These are phyloP conservation scores for Penicillium sp. DNA, from an alignment of 2,329 filamentous ascomycete genomes.

Conservation along the genomic window DNA sequence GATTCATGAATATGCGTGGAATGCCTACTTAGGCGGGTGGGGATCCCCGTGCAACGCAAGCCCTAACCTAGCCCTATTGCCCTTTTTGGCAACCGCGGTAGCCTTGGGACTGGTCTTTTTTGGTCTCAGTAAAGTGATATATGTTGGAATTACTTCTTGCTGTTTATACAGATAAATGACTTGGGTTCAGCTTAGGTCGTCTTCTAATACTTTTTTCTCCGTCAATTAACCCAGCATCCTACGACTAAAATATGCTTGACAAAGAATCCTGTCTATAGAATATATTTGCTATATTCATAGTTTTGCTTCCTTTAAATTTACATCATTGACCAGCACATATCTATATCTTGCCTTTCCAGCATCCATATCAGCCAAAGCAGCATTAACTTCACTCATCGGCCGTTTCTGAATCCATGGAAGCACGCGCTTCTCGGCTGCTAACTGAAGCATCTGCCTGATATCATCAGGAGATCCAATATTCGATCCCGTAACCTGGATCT, in stretches of 20 bases:
- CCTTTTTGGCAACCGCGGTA: no score
- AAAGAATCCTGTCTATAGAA: neutral
- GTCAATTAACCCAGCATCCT: no score
- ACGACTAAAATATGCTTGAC: neutral
- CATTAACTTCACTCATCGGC: conserved; percentile 42
- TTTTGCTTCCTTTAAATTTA: conserved; percentile 22
- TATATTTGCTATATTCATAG: conserved; percentile 11
- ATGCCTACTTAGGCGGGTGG: no score
- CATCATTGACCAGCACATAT: conserved; percentile 43
- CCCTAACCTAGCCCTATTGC: no score
- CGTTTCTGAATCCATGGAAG: conserved; percentile 41
- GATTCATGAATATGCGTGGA: no score
- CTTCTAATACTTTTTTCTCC: no score
- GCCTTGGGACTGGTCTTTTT: no score
- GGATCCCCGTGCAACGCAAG: no score
- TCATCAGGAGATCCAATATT: conserved; percentile 41
- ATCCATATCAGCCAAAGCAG: conserved; percentile 43
- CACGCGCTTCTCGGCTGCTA: conserved; percentile 41
- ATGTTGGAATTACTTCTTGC: no score
- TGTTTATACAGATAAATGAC: no score
- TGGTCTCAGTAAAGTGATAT: neutral
- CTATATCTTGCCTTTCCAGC: conserved; percentile 44
- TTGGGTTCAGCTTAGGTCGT: no score
- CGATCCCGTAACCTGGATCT: conserved; percentile 50
- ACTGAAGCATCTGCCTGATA: conserved; percentile 41